These are phyloP conservation scores for Calocybe gangraenosa DNA, from an alignment of 768 basidiomycete genomes.

Conservation along the genomic window DNA sequence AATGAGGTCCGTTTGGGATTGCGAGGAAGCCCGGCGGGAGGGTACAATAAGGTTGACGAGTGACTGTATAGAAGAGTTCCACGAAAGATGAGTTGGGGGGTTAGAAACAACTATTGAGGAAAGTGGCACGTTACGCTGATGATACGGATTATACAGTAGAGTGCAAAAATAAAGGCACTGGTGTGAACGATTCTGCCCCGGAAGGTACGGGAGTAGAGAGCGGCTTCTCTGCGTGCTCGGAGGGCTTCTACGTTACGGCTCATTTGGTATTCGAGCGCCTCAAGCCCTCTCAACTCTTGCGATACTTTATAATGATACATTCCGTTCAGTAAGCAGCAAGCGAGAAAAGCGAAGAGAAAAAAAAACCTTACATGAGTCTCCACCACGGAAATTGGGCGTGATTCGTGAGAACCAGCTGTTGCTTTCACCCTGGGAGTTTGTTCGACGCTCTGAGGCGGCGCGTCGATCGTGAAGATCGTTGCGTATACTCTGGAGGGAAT, in stretches of 20 bases:
- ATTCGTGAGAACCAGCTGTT: slow-evolving; percentile 49
- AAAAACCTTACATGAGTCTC: slow-evolving; percentile 30
- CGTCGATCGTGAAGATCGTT: slow-evolving; percentile 46
- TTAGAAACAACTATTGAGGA: no score
- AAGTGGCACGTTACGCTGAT: slow-evolving; percentile 44
- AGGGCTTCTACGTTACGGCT: slow-evolving; percentile 47
- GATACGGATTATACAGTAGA: slow-evolving; percentile 64
- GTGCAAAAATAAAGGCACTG: slow-evolving; percentile 51
- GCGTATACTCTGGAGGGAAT: slow-evolving; percentile 55
- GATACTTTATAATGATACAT: slow-evolving; percentile 25
- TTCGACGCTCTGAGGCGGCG: slow-evolving; percentile 26
- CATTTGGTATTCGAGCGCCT: slow-evolving; percentile 70
- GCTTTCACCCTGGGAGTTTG: slow-evolving; percentile 20
- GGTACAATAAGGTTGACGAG: slow-evolving; percentile 47
- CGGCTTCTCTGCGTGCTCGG: slow-evolving; percentile 43
- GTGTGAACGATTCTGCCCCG: slow-evolving; percentile 46
- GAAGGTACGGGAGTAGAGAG: slow-evolving; percentile 49
- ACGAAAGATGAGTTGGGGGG: no score
- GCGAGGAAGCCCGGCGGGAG: slow-evolving; percentile 22
- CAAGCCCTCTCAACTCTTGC: slow-evolving; percentile 61
- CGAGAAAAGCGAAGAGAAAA: neutral
- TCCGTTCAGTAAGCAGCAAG: neutral
- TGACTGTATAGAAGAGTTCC: no score
- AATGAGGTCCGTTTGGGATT: slow-evolving; percentile 22
- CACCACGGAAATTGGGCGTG: slow-evolving; percentile 45